Evolutionary conservation across 805 yeast genomes (phyloP), one percentile per base, ranked within the genome.

Genomic region (Zygotorulaspora chibaensis): DNA sequence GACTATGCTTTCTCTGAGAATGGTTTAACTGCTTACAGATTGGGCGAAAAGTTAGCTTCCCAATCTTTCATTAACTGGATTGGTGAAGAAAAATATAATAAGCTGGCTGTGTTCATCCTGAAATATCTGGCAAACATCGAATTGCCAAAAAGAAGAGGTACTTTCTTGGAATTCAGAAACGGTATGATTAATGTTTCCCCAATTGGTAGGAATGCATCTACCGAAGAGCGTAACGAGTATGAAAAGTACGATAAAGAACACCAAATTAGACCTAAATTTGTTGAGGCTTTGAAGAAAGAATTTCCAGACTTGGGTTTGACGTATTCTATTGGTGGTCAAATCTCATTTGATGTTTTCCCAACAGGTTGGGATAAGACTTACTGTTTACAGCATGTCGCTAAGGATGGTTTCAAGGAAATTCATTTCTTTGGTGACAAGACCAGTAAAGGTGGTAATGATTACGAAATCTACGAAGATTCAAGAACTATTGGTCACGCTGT

Each of bases 301-400:
- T 93, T 93, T 77, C 70, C 91, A 47, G 91, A 90, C 70, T 75
- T 75, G 62, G 85, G 84, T 46, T 79, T 93, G 65, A 91, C 98
- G 57, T 93, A 85, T 79, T 93, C 99, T 49, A 93, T 93, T 56
- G 99, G 99, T 70, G 99, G 99, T 60, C 98, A 93, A 79, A 93
- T 93, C 69, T 91, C 98, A 29, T 93, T 93, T 63, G 99, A 93
- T 65, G 98, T 93, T 54, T 93, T 93, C 91, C 99, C 99, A 75
- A 87, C 96, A 54, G 99, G 99, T 65, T 93, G 99, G 99, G 99
- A 93, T 73, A 93, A 93, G 81, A 93, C 99, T 52, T 93, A 91
- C 76, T 87, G 96, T 71, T 80, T 93, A 67, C 89, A 84, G 71
- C 99, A 91, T 72, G 90, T 93, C 59, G 87, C 73, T 62, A 70